These are phyloP conservation scores for Aspergillus sp. DNA, from an alignment of 2,329 filamentous ascomycete genomes.

Conservation along the genomic window DNA sequence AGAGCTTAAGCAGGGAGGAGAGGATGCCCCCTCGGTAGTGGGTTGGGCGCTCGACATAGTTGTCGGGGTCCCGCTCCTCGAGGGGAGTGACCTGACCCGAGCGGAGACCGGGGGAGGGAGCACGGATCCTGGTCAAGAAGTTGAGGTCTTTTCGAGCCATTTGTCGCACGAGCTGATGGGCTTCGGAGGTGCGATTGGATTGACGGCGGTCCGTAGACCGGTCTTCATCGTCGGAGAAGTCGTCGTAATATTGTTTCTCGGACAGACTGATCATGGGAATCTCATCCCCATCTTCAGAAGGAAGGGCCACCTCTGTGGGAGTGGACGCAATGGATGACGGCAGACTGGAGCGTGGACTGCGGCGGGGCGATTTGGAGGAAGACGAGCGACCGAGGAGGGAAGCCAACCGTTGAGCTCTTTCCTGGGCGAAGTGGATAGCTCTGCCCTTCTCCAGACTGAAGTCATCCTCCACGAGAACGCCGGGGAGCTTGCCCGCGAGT, in stretches of 20 bases:
- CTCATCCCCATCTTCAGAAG: slow-evolving; percentile 28
- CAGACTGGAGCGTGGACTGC: slow-evolving; percentile 21
- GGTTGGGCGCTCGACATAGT: slow-evolving; percentile 62
- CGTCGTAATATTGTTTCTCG: slow-evolving; percentile 28
- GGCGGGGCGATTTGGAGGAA: slow-evolving; percentile 24
- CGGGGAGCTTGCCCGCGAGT: slow-evolving; percentile 18
- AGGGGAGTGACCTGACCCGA: slow-evolving; percentile 30
- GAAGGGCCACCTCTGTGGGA: slow-evolving; percentile 20
- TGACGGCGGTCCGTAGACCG: slow-evolving; percentile 20
- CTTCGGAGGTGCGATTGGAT: slow-evolving; percentile 25
- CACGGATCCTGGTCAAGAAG: slow-evolving; percentile 27
- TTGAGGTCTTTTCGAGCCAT: slow-evolving; percentile 31
- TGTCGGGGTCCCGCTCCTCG: slow-evolving; percentile 46
- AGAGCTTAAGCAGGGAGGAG: slow-evolving; percentile 66
- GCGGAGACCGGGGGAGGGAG: slow-evolving; percentile 25
- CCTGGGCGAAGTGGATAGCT: slow-evolving; percentile 29
- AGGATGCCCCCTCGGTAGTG: slow-evolving; percentile 71
- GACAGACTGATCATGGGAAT: slow-evolving; percentile 29
- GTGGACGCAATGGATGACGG: slow-evolving; percentile 25
- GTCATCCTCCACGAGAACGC: slow-evolving; percentile 19
- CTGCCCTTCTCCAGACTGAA: slow-evolving; percentile 30
- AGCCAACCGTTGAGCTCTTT: slow-evolving; percentile 28
- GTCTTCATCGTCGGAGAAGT: slow-evolving; percentile 26
- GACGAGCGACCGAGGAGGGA: slow-evolving; percentile 27
- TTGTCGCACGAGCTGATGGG: slow-evolving; percentile 28